Evolutionary conservation across 495 filamentous ascomycete genomes (phyloP).

Genomic region (Lindgomyces ingoldianus): DNA sequence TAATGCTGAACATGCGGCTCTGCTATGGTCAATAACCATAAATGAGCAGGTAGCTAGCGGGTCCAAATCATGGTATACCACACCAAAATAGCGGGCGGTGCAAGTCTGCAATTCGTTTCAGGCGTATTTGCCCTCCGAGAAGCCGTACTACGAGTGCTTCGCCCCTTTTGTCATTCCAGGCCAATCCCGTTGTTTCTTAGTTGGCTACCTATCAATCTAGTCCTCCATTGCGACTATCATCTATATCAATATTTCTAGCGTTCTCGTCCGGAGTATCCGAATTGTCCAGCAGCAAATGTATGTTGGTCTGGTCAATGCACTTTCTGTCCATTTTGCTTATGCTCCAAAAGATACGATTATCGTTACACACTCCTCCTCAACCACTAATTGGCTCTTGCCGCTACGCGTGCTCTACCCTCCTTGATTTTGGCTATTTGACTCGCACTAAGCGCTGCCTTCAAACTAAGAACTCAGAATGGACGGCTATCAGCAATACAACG

Average conservation of each 20-base stretch:
- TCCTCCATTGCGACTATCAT: neutral
- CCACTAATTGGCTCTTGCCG: neutral
- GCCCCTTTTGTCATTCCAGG: slow-evolving; percentile 30
- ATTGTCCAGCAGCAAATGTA: neutral
- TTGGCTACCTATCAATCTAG: neutral
- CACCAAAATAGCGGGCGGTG: slow-evolving; percentile 32
- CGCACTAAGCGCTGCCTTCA: neutral
- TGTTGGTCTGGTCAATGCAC: neutral
- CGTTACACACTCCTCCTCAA: neutral
- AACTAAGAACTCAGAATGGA: slow-evolving; percentile 13
- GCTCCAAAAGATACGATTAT: neutral
- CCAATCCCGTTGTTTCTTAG: neutral
- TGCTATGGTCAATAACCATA: slow-evolving; percentile 28
- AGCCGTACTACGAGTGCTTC: slow-evolving; percentile 28
- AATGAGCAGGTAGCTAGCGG: slow-evolving; percentile 17
- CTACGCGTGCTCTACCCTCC: neutral
- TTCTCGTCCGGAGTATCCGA: neutral
- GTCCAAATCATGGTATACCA: slow-evolving; percentile 9
- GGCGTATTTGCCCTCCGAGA: slow-evolving; percentile 13
- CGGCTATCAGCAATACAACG: slow-evolving; percentile 20
- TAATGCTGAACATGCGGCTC: slow-evolving; percentile 28
- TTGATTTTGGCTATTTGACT: neutral
- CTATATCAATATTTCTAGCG: slow-evolving; percentile 10
- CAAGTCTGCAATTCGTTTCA: slow-evolving; percentile 20
- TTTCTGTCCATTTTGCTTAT: slow-evolving; percentile 6